A percentile compares a stretch with the other conserved stretches of the same genome.
phyloP scores from a whole-genome alignment of 202 grass and related monocot species.

The Digitaria exilis region DNA sequence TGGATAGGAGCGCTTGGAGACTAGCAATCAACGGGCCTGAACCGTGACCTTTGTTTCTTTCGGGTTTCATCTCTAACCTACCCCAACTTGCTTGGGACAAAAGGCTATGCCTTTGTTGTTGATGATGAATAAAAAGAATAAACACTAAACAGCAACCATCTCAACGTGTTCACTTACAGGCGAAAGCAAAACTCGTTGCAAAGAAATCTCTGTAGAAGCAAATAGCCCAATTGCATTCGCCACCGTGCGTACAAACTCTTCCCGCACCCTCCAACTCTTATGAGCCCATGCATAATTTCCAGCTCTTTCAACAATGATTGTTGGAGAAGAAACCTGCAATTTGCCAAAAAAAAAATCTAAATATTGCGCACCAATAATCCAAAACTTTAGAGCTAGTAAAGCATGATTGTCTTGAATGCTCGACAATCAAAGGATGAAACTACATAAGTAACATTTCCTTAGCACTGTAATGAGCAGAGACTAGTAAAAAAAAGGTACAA shows the following conservation, averaged over 20 bases:
- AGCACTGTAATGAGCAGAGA: not conserved
- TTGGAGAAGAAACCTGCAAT: slow-evolving; percentile 83
- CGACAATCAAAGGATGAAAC: not conserved
- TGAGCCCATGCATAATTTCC: slow-evolving; percentile 94
- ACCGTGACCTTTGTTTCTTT: too few species aligned
- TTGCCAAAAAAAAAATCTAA: slow-evolving; percentile 41
- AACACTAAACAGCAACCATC: not conserved
- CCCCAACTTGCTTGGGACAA: too few species aligned
- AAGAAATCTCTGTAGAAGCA: slow-evolving; percentile 74
- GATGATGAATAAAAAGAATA: slow-evolving; percentile 20
- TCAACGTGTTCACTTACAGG: slow-evolving; percentile 59
- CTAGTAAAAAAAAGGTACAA: not conserved
- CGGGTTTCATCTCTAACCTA: too few species aligned
- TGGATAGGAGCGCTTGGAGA: too few species aligned
- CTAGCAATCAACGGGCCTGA: too few species aligned
- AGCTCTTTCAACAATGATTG: slow-evolving; percentile 97
- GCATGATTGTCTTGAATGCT: slow-evolving; percentile 2
- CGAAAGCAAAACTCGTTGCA: slow-evolving; percentile 74
- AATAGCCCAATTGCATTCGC: slow-evolving; percentile 64
- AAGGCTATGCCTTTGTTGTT: too few species aligned
- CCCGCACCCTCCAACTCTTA: slow-evolving; percentile 93
- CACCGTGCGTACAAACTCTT: slow-evolving; percentile 81
- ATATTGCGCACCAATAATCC: not conserved
- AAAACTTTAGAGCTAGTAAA: slow-evolving; percentile 6
- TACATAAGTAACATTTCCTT: not conserved